Conservation (phyloP, 768 basidiomycete species). For the Ramaria sp. region DNA sequence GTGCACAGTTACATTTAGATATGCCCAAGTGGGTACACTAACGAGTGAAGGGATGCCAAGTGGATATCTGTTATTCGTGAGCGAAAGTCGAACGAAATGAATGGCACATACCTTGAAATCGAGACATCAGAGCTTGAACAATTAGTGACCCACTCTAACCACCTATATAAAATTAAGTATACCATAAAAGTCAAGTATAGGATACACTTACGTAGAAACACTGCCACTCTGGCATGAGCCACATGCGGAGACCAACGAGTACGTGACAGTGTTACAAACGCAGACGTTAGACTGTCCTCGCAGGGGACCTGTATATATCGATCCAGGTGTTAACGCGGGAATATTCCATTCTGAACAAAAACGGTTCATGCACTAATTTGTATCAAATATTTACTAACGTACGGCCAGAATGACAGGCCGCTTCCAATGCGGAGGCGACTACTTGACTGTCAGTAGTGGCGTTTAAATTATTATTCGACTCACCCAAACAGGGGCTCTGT, state of each 20-base stretch:
- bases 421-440: not conserved
- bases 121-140: slow-evolving; percentile 7
- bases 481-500: not conserved
- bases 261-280: slow-evolving; percentile 46
- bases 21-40: slow-evolving; percentile 54
- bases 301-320: not conserved
- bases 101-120: not conserved
- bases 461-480: not conserved
- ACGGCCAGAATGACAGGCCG: not conserved
- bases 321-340: not conserved
- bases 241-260: slow-evolving; percentile 47
- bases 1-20: slow-evolving; percentile 37
- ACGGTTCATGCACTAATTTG: not conserved
- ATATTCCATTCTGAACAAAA: not conserved
- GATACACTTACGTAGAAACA: slow-evolving; percentile 24
- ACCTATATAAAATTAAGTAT: not conserved
- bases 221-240: slow-evolving; percentile 41
- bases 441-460: not conserved
- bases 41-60: slow-evolving; percentile 36
- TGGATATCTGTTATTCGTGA: slow-evolving; percentile 29
- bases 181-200: not conserved
- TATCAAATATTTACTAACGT: not conserved
- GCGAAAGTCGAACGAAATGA: not conserved
- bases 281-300: slow-evolving; percentile 18
- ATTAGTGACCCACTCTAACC: slow-evolving; percentile 26